phyloP scores from a whole-genome alignment of 164 flowering plant species.

The Pachysandra terminalis region DNA sequence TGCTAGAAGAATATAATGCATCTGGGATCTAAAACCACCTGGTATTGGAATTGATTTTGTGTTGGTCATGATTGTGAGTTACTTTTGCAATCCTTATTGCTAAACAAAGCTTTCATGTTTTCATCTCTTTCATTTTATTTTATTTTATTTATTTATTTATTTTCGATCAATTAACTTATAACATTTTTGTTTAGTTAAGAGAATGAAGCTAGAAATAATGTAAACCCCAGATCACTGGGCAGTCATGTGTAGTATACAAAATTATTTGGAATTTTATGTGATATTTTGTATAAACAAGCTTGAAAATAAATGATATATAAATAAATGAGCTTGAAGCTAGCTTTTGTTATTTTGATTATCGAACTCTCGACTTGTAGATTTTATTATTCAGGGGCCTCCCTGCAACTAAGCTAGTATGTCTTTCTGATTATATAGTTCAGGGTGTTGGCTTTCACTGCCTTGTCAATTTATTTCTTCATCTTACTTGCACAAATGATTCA shows the following conservation, averaged over 20 bases:
- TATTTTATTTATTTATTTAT: not conserved
- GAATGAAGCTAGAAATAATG: not conserved
- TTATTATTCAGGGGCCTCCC: too few species aligned
- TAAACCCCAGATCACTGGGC: not conserved
- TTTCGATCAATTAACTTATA: not conserved
- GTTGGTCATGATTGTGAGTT: not conserved
- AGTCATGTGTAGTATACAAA: not conserved
- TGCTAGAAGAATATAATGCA: constrained; percentile 74
- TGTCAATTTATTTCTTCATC: too few species aligned
- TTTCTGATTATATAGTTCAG: too few species aligned
- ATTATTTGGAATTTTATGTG: too few species aligned
- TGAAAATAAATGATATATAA: too few species aligned
- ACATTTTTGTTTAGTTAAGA: too few species aligned
- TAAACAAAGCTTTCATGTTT: too few species aligned
- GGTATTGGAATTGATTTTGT: not conserved
- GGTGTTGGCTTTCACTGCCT: too few species aligned
- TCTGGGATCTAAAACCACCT: constrained; percentile 36
- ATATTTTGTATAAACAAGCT: too few species aligned
- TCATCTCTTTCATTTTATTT: not conserved
- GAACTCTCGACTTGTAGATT: too few species aligned
- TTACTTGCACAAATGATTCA: too few species aligned
- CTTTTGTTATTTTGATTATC: not conserved
- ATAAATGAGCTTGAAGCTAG: not conserved
- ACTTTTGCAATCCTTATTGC: not conserved
- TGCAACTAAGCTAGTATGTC: too few species aligned